phyloP scores from a whole-genome alignment of 208 protist genomes.

The Polymyxa betae region DNA sequence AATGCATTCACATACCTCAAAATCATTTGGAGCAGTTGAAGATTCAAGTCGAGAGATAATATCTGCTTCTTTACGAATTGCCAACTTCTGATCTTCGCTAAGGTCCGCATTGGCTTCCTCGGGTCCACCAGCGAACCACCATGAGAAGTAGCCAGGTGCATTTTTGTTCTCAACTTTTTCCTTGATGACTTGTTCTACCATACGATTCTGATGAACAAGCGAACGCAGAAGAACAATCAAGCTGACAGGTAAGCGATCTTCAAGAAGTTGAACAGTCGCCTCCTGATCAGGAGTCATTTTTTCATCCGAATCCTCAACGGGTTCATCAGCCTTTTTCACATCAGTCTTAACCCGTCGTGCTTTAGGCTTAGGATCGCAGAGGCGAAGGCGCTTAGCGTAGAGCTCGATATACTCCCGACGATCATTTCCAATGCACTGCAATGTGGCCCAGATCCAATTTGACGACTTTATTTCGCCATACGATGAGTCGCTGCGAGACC shows the following conservation, averaged over 20 bases:
- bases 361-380: neutral
- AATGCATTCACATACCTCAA: neutral
- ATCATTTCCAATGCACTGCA: neutral
- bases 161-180: constrained; percentile 18
- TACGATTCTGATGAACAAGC: neutral
- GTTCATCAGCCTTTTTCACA: neutral
- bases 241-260: neutral
- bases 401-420: constrained; percentile 20
- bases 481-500: neutral
- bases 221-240: constrained; percentile 20
- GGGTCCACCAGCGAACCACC: neutral
- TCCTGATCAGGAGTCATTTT: neutral
- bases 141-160: constrained; percentile 48
- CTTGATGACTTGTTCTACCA: constrained; percentile 24
- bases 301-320: neutral
- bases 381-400: neutral
- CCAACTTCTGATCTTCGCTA: constrained; percentile 30
- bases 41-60: neutral
- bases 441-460: constrained; percentile 21
- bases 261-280: neutral
- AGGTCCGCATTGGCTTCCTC: neutral
- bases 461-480: neutral
- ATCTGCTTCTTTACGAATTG: constrained; percentile 15
- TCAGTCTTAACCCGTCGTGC: neutral
- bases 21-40: neutral